A percentile compares a stretch with the other conserved stretches of the same genome.
phyloP scores from a whole-genome alignment of 2,329 filamentous ascomycete species.

The Cladorrhinum sp. region DNA sequence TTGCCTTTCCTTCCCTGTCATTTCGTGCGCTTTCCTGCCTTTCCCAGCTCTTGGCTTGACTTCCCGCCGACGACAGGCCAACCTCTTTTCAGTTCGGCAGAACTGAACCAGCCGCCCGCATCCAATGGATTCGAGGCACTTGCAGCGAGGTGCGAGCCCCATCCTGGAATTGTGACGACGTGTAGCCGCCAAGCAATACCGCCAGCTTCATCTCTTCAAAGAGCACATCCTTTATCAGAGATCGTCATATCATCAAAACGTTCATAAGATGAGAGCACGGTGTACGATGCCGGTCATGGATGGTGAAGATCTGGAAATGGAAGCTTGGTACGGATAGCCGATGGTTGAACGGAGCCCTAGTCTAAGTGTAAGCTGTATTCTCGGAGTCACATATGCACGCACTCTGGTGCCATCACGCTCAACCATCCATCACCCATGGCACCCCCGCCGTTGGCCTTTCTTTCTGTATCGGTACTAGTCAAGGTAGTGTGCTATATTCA shows the following conservation, averaged over 20 bases:
- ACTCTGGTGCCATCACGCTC: conserved; percentile 15
- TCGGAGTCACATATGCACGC: conserved; percentile 13
- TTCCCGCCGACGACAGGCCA: conserved; percentile 16
- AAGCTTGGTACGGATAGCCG: background rate
- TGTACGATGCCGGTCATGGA: background rate
- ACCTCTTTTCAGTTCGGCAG: conserved; percentile 25
- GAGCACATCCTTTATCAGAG: background rate
- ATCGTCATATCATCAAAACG: background rate
- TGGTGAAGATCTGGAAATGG: background rate
- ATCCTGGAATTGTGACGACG: conserved; percentile 24
- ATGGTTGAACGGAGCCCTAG: background rate
- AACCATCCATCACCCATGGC: conserved; percentile 8
- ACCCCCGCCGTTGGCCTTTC: conserved; percentile 8
- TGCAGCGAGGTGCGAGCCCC: too few relatives aligned
- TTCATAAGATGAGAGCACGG: background rate
- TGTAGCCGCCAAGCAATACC: conserved; percentile 28
- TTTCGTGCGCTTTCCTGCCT: conserved; percentile 3
- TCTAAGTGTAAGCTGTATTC: background rate
- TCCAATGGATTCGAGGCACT: conserved; percentile 25
- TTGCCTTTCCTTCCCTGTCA: conserved; percentile 15
- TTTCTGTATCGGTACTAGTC: background rate
- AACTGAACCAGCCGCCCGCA: conserved; percentile 22
- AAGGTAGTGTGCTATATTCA: conserved; percentile 15
- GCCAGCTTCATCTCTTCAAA: background rate
- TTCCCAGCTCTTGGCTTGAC: too few relatives aligned